Base-by-base conservation (phyloP, 2,329 filamentous ascomycete genomes). In the Ophioceras dolichostomum region DNA sequence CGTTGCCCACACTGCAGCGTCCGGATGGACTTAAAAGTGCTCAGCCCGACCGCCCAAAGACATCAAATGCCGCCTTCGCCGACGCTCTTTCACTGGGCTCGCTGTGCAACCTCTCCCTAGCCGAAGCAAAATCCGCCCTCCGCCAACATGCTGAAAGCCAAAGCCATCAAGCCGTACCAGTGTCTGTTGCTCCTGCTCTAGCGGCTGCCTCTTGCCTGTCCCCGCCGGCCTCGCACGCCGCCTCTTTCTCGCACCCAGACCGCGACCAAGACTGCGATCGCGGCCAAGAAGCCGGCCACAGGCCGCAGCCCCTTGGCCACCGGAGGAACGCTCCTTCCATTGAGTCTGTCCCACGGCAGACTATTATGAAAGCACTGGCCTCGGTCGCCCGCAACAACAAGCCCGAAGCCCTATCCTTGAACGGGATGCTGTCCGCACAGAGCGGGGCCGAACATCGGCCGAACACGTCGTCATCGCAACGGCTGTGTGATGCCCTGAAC, bases 361-460 rank as follows among this genome's bases (percentile, higher is more conserved):
- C 84, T 39, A 77, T 87, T 51, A 76, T 88, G 64, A 88, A 91
- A 62, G 83, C 83, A 5, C 61, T 89, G 46, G 81, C 81, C 39
- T 87, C 83, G 12, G 67, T 73, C 31, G 63, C 69, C 40, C 70
- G 70, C 51, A 71, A 67, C 47, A 68, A 70, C 47, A 73, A 75
- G 51, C 71, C 78, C 37, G 70, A 79, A 53, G 66, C 76, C 34
- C 68, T 80, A 17, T 75, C 76, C 20, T 59, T 83, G 43, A 62
- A 69, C 57, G 65, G 68, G 41, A 71, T 84, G 60, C 57, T 79
- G 37, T 70, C 66, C 38, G 57, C 61, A 39, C 63, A 65, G 45
- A 50, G 43, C 49, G 49, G 45, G 50, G 49, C 43, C 45, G 53
- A 56, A 41, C 52, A 49, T 39, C 60, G 62, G 27, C 59, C 60